phyloP scores from a whole-genome alignment of 179 eudicot species.

The Vitellaria paradoxa region DNA sequence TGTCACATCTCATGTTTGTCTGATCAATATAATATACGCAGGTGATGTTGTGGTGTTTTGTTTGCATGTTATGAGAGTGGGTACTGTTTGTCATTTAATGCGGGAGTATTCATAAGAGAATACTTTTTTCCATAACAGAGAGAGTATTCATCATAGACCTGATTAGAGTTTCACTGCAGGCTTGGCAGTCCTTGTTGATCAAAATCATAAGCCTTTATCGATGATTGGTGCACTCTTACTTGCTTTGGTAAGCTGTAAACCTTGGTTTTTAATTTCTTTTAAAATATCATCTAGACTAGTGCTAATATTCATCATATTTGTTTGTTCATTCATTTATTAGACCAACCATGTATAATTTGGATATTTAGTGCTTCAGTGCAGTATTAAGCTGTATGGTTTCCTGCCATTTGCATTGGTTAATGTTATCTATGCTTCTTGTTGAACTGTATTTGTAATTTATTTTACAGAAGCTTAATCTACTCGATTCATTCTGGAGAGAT shows the following conservation, averaged over 20 bases:
- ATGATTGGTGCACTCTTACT: constrained; percentile 69
- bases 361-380: constrained; percentile 1
- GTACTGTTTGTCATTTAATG: neutral
- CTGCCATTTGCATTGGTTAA: neutral
- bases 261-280: neutral
- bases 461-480: neutral
- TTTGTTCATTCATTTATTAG: neutral
- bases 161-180: constrained; percentile 45
- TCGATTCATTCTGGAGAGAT: neutral
- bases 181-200: constrained; percentile 62
- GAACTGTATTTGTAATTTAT: neutral
- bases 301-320: neutral
- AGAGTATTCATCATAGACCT: neutral
- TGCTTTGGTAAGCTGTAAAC: constrained; percentile 56
- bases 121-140: neutral
- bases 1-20: neutral
- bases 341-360: neutral
- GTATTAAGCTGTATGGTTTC: neutral
- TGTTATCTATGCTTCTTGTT: neutral
- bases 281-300: neutral
- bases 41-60: neutral
- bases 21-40: neutral
- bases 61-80: neutral
- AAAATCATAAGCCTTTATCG: constrained; percentile 72
- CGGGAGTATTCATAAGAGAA: neutral